Base-by-base conservation (phyloP, 2,329 filamentous ascomycete genomes). In the Botryotinia convoluta region DNA sequence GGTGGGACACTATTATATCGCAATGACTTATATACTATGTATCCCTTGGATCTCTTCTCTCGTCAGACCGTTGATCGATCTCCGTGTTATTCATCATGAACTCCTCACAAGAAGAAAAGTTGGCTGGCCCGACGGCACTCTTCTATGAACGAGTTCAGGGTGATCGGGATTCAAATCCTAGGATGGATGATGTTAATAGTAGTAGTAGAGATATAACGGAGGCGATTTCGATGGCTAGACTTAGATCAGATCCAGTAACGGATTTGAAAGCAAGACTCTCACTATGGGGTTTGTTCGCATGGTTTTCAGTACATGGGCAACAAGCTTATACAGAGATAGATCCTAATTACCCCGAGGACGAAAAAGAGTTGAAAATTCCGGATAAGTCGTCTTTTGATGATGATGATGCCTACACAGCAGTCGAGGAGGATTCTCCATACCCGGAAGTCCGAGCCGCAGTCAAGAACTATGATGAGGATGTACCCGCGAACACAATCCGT, bases 401-500 rank as follows among this genome's bases (percentile, higher is more conserved):
- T 26, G 44, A 68, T 22, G 51, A 70, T 35, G 37, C 45, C 44
- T 18, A 29, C 12, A 60, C 57, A 37, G 39, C 44, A 14, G 26
- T 45, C 44, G 68, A 59, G 35, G 75, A 77, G 48, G 75, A 78
- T 63, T 78, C 77, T 6, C 76, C 76, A 8, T 77, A 77, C 70
- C 76, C 76, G 5, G 77, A 89, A 72, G 75, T 80, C 73, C 75
- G 78, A 75, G 89, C 90, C 48, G 89, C 90, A 12, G 89, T 91
- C 4, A 84, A 84, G 70, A 91, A 91, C 79, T 88, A 87, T 77
- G 90, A 92, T 79, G 87, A 91, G 77, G 87, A 90, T 64, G 79
- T 91, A 39, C 90, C 90, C 1, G 90, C 88, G 82, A 91, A 90
- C 79, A 92, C 90, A 0, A 83, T 91, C 44, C 85, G 90, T 60